Percentiles rank a stretch among this genome's conserved stretches.
phyloP scores from a whole-genome alignment of 176 grass and related monocot genomes.

The Rhynchospora breviuscula region DNA sequence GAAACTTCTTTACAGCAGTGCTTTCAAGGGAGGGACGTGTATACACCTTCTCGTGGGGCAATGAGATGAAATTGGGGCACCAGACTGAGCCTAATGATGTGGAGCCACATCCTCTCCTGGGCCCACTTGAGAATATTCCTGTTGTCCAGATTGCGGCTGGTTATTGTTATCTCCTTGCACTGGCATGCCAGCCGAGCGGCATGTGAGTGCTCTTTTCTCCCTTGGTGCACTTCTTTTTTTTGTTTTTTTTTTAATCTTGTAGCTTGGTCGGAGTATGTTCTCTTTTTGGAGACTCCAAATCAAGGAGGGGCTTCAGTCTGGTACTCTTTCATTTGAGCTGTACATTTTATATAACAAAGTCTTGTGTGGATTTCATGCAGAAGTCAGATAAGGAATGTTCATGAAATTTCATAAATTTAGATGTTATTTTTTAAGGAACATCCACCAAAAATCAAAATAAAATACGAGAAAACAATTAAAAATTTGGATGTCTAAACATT shows the following conservation, averaged over 20 bases:
- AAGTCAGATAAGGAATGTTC: neutral
- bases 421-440: neutral
- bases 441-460: neutral
- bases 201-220: conserved; percentile 49
- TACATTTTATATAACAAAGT: neutral
- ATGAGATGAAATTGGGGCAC: conserved; percentile 67
- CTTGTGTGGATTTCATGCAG: neutral
- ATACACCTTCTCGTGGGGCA: conserved; percentile 88
- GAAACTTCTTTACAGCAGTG: conserved; percentile 88
- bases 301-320: conserved; percentile 5
- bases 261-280: neutral
- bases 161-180: conserved; percentile 77
- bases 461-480: neutral
- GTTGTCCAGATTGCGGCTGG: conserved; percentile 83
- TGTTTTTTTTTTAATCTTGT: neutral
- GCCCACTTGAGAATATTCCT: conserved; percentile 69
- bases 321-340: neutral
- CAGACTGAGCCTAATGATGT: conserved; percentile 67
- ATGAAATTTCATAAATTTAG: neutral
- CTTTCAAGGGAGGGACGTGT: conserved; percentile 74
- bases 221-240: neutral
- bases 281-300: neutral
- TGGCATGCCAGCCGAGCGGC: conserved; percentile 75
- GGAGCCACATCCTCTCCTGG: conserved; percentile 55
- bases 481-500: neutral